Percentiles rank a stretch among this genome's conserved stretches.
Conservation (phyloP, 148 eudicot species). For the Euryodendron excelsum region DNA sequence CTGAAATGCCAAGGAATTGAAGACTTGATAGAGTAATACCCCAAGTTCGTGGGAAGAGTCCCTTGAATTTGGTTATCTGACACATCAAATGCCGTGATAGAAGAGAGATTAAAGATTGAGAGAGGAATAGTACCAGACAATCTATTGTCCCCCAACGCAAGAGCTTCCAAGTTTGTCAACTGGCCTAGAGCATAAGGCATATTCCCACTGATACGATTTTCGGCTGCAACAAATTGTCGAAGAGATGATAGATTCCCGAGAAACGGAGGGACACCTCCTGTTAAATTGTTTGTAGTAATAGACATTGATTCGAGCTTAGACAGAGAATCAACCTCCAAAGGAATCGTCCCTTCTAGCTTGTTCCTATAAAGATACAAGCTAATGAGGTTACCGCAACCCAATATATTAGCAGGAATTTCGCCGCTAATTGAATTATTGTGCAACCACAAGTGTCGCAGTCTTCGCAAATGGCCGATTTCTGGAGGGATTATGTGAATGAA, state of each 20-base stretch:
- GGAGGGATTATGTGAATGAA: no score
- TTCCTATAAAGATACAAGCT: neutral
- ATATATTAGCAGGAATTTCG: no score
- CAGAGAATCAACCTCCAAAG: neutral
- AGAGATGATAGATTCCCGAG: neutral
- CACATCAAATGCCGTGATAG: neutral
- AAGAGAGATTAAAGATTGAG: neutral
- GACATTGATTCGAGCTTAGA: neutral
- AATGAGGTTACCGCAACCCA: neutral
- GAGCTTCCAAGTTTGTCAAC: neutral
- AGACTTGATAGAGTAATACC: neutral
- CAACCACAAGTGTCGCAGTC: neutral
- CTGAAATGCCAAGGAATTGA: neutral
- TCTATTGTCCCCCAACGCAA: neutral
- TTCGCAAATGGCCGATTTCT: no score
- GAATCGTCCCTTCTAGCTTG: neutral
- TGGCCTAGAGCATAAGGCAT: neutral
- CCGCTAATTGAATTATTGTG: neutral
- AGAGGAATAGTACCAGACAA: neutral
- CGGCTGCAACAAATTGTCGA: neutral
- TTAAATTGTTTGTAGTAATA: neutral
- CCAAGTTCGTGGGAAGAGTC: neutral
- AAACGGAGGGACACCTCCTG: neutral
- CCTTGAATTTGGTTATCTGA: neutral
- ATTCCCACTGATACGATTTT: neutral